Base-by-base conservation (phyloP, 176 grass and related monocot genomes). In the Panicum miliaceum region DNA sequence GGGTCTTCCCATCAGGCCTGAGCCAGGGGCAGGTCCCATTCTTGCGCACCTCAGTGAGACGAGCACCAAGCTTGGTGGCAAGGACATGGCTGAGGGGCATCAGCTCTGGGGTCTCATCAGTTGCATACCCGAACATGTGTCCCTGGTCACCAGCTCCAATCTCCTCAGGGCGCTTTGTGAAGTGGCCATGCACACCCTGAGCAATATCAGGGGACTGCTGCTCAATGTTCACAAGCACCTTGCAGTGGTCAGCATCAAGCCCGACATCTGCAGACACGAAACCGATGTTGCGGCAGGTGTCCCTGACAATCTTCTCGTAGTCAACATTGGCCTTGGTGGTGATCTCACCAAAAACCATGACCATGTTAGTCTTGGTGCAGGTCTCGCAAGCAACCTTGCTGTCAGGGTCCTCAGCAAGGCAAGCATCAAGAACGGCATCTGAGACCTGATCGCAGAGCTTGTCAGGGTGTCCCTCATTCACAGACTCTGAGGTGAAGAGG, bases 31-130 rank as follows among this genome's bases (percentile, higher is more conserved):
- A 90, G 71, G 88, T 82, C 12, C 88, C 78, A 35, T 90, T 90
- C 79, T 90, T 90, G 71, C 88, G 88, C 54, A 90, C 88, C 78
- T 90, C 88, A 0, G 88, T 90, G 66, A 90, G 88, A 20, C 72
- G 64, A 35, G 88, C 78, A 20, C 88, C 88, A 48, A 90, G 88
- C 88, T 90, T 90, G 78, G 88, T 78, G 53, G 88, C 88, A 71
- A 90, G 88, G 71, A 90, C 88, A 8, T 90, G 88, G 88, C 88
- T 90, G 78, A 90, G 88, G 56, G 88, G 88, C 88, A 90, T 90
- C 83, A 90, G 48, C 72, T 90, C 88, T 71, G 83, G 88, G 78
- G 88, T 90, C 65, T 90, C 88, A 73, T 90, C 88, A 65, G 88
- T 90, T 12, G 88, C 88, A 78, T 90, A 90, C 18, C 88, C 88